These are phyloP conservation scores for Heracleum sosnowskyi DNA, from an alignment of 129 eudicot genomes.

Conservation along the genomic window DNA sequence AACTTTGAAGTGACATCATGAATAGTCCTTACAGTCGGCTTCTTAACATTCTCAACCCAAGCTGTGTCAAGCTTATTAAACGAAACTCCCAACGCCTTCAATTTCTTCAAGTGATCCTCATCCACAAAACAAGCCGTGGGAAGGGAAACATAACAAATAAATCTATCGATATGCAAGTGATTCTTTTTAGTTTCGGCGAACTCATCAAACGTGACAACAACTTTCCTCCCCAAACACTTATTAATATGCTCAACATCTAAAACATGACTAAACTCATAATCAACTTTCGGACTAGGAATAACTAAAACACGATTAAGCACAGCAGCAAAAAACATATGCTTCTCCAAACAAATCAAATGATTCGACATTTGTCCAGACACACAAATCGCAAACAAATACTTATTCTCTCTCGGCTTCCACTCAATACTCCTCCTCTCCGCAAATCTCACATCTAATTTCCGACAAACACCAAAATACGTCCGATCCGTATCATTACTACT, in stretches of 20 bases:
- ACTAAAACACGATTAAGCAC: constrained; percentile 55
- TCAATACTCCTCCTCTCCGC: constrained; percentile 53
- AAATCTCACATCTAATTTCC: constrained; percentile 38
- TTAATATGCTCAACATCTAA: constrained; percentile 84
- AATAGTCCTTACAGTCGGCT: constrained; percentile 56
- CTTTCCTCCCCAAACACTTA: constrained; percentile 66
- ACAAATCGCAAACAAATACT: constrained; percentile 83
- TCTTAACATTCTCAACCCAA: constrained; percentile 90
- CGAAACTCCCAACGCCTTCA: constrained; percentile 60
- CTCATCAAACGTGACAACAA: constrained; percentile 74
- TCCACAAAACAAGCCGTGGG: constrained; percentile 78
- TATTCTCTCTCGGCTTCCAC: constrained; percentile 72
- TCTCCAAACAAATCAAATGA: constrained; percentile 89
- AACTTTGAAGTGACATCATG: constrained; percentile 64
- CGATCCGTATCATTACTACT: constrained; percentile 25
- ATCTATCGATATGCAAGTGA: constrained; percentile 55
- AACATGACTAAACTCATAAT: constrained; percentile 65
- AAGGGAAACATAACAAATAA: constrained; percentile 72
- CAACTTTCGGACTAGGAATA: constrained; percentile 79
- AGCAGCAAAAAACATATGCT: constrained; percentile 95
- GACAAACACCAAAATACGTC: constrained; percentile 28
- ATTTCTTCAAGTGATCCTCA: constrained; percentile 79
- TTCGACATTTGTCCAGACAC: constrained; percentile 97
- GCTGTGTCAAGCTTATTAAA: constrained; percentile 55
- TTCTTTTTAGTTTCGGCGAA: constrained; percentile 53